phyloP scores from a whole-genome alignment of 2,329 filamentous ascomycete genomes.

The Phyllosticta citribraziliensis region DNA sequence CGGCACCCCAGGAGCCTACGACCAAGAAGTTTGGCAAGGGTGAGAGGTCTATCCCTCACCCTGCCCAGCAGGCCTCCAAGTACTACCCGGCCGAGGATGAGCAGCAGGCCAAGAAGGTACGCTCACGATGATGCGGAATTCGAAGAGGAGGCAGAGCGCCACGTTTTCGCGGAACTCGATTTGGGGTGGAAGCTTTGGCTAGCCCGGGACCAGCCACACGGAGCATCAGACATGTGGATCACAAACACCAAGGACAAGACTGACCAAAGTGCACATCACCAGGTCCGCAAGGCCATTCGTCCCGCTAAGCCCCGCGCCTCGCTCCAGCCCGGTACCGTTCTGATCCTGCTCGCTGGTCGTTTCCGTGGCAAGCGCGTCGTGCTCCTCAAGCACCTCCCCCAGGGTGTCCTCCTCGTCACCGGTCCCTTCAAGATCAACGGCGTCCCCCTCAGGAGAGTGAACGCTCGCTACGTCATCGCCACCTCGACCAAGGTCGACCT shows the following conservation, averaged over 20 bases:
- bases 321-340: slow-evolving; percentile 87
- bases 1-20: slow-evolving; percentile 42
- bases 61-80: slow-evolving; percentile 90
- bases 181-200: not conserved
- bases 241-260: slow-evolving; percentile 12
- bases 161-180: not conserved
- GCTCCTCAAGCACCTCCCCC: slow-evolving; percentile 93
- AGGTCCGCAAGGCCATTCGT: slow-evolving; percentile 93
- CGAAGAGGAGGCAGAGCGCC: not conserved
- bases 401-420: slow-evolving; percentile 97
- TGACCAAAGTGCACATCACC: slow-evolving; percentile 16
- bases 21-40: slow-evolving; percentile 98
- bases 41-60: slow-evolving; percentile 80
- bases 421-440: slow-evolving; percentile 99
- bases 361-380: slow-evolving; percentile 99
- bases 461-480: slow-evolving; percentile 87
- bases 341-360: slow-evolving; percentile 97
- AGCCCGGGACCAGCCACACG: not conserved
- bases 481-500: slow-evolving; percentile 80
- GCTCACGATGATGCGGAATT: not conserved
- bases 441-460: slow-evolving; percentile 88
- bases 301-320: slow-evolving; percentile 78
- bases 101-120: slow-evolving; percentile 84
- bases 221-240: slow-evolving; percentile 14
- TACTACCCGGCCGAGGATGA: slow-evolving; percentile 98